Base-by-base conservation (phyloP, 2,329 filamentous ascomycete genomes). In the Beauveria sp. region DNA sequence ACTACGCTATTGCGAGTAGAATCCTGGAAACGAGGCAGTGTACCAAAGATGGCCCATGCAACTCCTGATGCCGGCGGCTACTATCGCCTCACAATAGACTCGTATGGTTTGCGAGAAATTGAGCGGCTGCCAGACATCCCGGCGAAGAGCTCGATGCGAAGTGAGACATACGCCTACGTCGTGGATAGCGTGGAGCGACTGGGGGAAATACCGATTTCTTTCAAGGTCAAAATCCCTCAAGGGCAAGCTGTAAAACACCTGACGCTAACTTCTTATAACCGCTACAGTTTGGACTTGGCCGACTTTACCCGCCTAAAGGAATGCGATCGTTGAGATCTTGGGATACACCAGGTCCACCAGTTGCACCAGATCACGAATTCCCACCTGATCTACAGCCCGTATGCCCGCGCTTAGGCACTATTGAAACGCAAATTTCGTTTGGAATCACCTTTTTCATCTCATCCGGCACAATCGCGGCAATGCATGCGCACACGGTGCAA, bases 401-500 rank as follows among this genome's bases (percentile, higher is more conserved):
- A 26, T 60, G 38, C 34, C 38, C 48, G 22, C 57, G 48, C 5
- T n/a, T 60, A 8, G 57, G 57, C 9, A 60, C 57, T 2, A 60
- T 60, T 26, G 57, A 60, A 52, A 60, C 57, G 14, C 18, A 38
- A 8, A 43, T 45, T 6, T 60, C 57, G 10, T 60, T 60, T 52
- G 57, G 57, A 24, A 52, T 60, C 24, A 60, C 57, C 20, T 60
- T 60, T 46, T 60, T 60, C 57, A 60, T 60, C 5, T 60, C 48
- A 3, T 60, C 57, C 16, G 57, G 57, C 38, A 28, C 50, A 8
- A 60, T 60, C 18, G 57, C 57, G 26, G 57, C 57, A n/a, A 60
- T 60, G 3, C 57, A 60, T 28, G 57, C 57, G 8, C 57, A 60
- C 26, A 60, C 57, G 9, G 12, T 31, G 38, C 57, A 60, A 9